Base-by-base conservation (phyloP, 2,329 filamentous ascomycete genomes). In the Colletotrichum somersetense region DNA sequence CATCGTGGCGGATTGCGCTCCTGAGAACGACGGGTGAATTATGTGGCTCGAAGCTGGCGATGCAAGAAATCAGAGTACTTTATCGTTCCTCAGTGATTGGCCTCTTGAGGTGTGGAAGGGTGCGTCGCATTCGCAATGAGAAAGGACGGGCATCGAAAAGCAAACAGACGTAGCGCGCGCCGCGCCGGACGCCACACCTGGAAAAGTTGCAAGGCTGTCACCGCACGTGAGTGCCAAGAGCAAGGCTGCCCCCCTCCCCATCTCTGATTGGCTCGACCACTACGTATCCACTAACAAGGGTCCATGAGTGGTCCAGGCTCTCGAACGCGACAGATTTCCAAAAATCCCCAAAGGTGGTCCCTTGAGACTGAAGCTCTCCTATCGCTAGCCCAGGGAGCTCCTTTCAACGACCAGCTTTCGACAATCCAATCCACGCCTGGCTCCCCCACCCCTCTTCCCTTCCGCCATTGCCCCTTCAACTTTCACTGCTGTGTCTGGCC, bases 1-100 rank as follows among this genome's bases (percentile, higher is more conserved):
- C 93, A 96, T 96, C 75, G 88, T 93, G 86, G 57, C 74, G 67
- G 66, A 56, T 30, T 20, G n/a, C 4, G 46, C 46, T 57, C 5
- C 14, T 26, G 12, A 33, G n/a, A 33, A 35, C n/a, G 12, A 46
- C 11, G n/a, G 48, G 18, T 5, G n/a, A n/a, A 23, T 38, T 55
- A 4, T 23, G n/a, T 35, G 26, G 26, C 16, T 61, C 26, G 53
- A 14, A 26, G 20, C 11, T 40, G 42, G 42, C 38, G 52, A 55
- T 57, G 58, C 59, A 44, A 38, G 38, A 48, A 50, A 57, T 61
- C 65, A 65, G 48, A 70, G 6, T 65, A 11, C 35, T 38, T 11
- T 38, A 30, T 61, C 56, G 59, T 70, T 50, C 46, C 66, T 65
- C 44, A 46, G 59, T 23, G 23, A 26, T 11, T 26, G 7, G 50